A percentile compares a stretch with the other conserved stretches of the same genome.
Evolutionary conservation across 495 filamentous ascomycete genomes (phyloP).

Genomic region (Margaritispora aquatica): DNA sequence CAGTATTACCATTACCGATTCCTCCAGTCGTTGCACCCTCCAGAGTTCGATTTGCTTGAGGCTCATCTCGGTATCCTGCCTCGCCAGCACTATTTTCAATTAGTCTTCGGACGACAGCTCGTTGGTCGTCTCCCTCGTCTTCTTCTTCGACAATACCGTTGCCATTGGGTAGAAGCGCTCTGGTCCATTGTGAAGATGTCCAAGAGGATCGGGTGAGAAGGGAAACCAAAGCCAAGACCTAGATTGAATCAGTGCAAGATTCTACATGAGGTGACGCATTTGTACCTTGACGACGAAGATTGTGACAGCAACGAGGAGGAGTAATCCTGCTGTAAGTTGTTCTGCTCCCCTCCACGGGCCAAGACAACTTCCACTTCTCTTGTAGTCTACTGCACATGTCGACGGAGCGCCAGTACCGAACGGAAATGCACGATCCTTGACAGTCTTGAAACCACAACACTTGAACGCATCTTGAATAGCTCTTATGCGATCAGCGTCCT

Average conservation of each 20-base stretch:
- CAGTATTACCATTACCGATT: background rate
- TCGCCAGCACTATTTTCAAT: conserved; percentile 21
- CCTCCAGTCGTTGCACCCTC: background rate
- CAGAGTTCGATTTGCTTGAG: background rate
- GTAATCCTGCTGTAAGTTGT: conserved; percentile 25
- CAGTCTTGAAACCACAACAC: conserved; percentile 57
- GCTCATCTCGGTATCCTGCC: conserved; percentile 25
- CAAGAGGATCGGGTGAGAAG: conserved; percentile 15
- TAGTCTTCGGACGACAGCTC: conserved; percentile 7
- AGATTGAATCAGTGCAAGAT: too few relatives aligned
- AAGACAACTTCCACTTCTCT: conserved; percentile 22
- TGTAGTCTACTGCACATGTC: conserved; percentile 17
- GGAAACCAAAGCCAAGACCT: conserved; percentile 15
- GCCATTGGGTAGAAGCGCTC: conserved; percentile 8
- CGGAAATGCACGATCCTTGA: conserved; percentile 52
- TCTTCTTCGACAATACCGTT: conserved; percentile 1
- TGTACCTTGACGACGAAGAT: conserved; percentile 27
- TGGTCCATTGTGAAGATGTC: conserved; percentile 7
- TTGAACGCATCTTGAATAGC: conserved; percentile 56
- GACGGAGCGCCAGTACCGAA: conserved; percentile 27
- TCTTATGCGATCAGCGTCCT: conserved; percentile 45
- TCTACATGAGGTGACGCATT: too few relatives aligned
- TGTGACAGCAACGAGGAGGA: conserved; percentile 25
- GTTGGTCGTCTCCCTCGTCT: conserved; percentile 12
- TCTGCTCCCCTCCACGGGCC: conserved; percentile 24